A percentile compares a stretch with the other conserved stretches of the same genome.
These are phyloP conservation scores for Fusarium scirpi DNA, from an alignment of 2,329 filamentous ascomycete genomes.

Conservation along the genomic window DNA sequence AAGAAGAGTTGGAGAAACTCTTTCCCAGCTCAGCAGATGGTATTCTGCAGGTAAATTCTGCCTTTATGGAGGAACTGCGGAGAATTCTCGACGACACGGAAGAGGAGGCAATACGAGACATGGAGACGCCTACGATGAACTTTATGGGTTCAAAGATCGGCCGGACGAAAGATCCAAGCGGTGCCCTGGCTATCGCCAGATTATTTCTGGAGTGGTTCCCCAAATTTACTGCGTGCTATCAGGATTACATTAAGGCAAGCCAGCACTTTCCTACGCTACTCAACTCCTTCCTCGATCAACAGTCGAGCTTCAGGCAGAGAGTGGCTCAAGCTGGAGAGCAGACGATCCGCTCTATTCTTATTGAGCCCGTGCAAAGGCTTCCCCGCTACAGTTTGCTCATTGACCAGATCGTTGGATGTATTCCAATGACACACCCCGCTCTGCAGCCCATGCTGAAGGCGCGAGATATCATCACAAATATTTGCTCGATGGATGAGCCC, in stretches of 20 bases:
- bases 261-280: constrained; percentile 87
- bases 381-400: constrained; percentile 96
- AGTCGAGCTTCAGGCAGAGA: constrained; percentile 84
- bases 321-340: constrained; percentile 91
- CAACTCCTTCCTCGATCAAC: constrained; percentile 80
- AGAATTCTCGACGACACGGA: constrained; percentile 85
- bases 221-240: constrained; percentile 89
- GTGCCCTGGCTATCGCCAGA: constrained; percentile 81
- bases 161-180: constrained; percentile 77
- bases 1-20: constrained; percentile 77
- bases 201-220: constrained; percentile 93
- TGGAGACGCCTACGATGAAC: constrained; percentile 68
- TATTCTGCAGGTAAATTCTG: constrained; percentile 84
- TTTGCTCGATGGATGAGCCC: constrained; percentile 89
- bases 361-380: constrained; percentile 94
- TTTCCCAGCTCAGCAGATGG: constrained; percentile 85
- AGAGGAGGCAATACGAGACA: constrained; percentile 80
- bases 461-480: constrained; percentile 93
- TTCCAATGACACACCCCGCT: constrained; percentile 88
- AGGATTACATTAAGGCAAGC: constrained; percentile 92
- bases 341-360: constrained; percentile 87
- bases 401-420: constrained; percentile 89
- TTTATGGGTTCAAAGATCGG: constrained; percentile 58
- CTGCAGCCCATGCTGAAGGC: constrained; percentile 86
- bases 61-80: constrained; percentile 81